Percentiles rank a stretch among this genome's conserved stretches.
Evolutionary conservation across 306 rosid genomes (phyloP).

Genomic region (Quercus mongolica): DNA sequence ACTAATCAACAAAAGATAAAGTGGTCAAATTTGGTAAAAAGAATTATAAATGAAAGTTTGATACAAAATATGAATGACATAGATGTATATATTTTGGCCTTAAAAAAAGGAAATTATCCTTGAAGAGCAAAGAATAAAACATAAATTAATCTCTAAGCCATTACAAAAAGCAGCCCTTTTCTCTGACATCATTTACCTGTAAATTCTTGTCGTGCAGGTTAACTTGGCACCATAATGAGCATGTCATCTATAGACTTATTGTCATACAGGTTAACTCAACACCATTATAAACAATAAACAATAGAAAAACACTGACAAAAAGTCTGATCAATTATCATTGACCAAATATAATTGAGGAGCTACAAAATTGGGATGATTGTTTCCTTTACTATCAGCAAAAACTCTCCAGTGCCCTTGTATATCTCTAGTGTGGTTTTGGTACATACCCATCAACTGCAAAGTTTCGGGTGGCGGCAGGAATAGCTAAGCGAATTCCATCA

Average conservation of each 20-base stretch:
- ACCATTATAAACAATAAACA: background rate
- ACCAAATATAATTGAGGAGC: slow-evolving; percentile 21
- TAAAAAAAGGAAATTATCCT: no score
- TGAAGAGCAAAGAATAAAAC: no score
- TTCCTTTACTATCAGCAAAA: slow-evolving; percentile 10
- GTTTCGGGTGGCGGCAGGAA: slow-evolving; percentile 84
- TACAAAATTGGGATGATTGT: slow-evolving; percentile 36
- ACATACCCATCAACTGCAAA: slow-evolving; percentile 92
- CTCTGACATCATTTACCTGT: background rate
- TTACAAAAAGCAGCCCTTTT: no score
- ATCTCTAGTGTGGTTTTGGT: slow-evolving; percentile 78
- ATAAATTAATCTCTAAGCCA: no score
- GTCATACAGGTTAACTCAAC: background rate
- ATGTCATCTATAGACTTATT: background rate
- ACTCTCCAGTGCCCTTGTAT: background rate
- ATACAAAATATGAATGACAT: no score
- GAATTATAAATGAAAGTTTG: no score
- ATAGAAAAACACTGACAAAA: background rate
- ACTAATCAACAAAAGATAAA: no score
- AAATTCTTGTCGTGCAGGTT: background rate
- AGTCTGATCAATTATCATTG: background rate
- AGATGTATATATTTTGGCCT: no score
- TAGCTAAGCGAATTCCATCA: slow-evolving; percentile 81
- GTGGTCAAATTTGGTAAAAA: no score
- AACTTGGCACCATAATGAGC: background rate